A percentile compares a stretch with the other conserved stretches of the same genome.
Conservation (phyloP, 306 rosid genomes). For the Vigna nakashimae region DNA sequence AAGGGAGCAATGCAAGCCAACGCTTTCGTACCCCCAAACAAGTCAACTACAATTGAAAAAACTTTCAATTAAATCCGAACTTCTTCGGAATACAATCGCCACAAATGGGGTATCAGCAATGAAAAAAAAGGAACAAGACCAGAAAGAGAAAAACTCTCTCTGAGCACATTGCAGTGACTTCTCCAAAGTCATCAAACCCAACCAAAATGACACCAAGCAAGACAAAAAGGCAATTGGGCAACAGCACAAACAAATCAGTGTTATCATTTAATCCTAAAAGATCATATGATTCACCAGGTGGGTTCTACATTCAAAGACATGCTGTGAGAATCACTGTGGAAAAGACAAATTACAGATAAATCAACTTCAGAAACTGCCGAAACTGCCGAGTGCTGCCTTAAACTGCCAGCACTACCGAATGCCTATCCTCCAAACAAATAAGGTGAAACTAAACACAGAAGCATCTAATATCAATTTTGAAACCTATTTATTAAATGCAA, state of each 20-base stretch:
- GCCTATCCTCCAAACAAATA: neutral
- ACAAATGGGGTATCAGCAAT: neutral
- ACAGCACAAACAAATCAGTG: neutral
- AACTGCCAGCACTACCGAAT: slow-evolving; percentile 2
- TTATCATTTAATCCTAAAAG: slow-evolving; percentile 11
- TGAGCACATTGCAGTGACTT: slow-evolving; percentile 1
- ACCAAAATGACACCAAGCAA: slow-evolving; percentile 22
- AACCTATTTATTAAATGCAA: slow-evolving; percentile 41
- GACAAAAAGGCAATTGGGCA: neutral
- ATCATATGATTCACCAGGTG: slow-evolving; percentile 23
- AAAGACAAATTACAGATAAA: slow-evolving; percentile 4
- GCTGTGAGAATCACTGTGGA: neutral
- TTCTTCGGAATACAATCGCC: neutral
- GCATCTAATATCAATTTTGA: slow-evolving; percentile 17
- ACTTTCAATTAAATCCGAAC: slow-evolving; percentile 10
- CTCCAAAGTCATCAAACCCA: neutral
- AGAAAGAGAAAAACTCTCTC: neutral
- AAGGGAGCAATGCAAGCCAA: neutral
- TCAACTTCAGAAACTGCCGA: slow-evolving; percentile 5
- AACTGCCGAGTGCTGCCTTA: neutral
- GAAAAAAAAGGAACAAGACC: neutral
- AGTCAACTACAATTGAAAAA: neutral
- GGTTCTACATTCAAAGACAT: neutral
- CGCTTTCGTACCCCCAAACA: neutral
- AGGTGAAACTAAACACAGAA: slow-evolving; percentile 14